phyloP scores from a whole-genome alignment of 768 basidiomycete species.

The Termitomyces sp. region DNA sequence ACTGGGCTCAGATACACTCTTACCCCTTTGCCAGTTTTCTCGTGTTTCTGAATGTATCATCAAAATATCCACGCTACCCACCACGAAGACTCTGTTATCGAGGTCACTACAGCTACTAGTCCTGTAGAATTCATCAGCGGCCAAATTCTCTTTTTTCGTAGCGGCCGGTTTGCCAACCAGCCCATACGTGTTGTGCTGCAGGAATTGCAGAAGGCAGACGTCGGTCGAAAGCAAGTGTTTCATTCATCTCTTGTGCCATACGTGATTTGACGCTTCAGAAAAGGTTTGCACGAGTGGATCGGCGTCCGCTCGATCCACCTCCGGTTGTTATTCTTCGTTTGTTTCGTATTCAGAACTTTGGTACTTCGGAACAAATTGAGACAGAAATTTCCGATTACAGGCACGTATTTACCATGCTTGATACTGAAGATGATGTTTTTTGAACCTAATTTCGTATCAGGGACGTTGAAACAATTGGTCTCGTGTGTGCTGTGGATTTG shows the following conservation, averaged over 20 bases:
- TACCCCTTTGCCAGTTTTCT: not conserved
- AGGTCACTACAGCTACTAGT: not conserved
- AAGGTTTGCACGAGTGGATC: conserved; percentile 59
- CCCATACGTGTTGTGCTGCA: conserved; percentile 48
- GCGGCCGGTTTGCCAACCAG: conserved; percentile 48
- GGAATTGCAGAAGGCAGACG: conserved; percentile 64
- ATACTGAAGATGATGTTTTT: not conserved
- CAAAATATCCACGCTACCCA: not conserved
- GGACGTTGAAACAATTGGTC: conserved; percentile 50
- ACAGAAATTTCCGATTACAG: conserved; percentile 48
- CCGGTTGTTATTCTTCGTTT: conserved; percentile 51
- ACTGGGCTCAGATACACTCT: not conserved
- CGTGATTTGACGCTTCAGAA: conserved; percentile 1
- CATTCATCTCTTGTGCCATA: not conserved
- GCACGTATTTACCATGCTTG: conserved; percentile 24
- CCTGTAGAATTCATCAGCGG: not conserved
- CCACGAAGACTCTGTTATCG: not conserved
- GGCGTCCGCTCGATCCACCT: conserved; percentile 67
- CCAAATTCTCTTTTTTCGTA: not conserved
- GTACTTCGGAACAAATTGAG: conserved; percentile 36
- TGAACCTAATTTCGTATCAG: conserved; percentile 25
- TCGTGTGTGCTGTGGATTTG: conserved; percentile 70
- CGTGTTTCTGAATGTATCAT: not conserved
- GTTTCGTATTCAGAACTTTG: conserved; percentile 39
- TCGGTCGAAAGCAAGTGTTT: conserved; percentile 56